Conservation (phyloP, 176 grass and related monocot genomes). For the Panicum miliaceum region DNA sequence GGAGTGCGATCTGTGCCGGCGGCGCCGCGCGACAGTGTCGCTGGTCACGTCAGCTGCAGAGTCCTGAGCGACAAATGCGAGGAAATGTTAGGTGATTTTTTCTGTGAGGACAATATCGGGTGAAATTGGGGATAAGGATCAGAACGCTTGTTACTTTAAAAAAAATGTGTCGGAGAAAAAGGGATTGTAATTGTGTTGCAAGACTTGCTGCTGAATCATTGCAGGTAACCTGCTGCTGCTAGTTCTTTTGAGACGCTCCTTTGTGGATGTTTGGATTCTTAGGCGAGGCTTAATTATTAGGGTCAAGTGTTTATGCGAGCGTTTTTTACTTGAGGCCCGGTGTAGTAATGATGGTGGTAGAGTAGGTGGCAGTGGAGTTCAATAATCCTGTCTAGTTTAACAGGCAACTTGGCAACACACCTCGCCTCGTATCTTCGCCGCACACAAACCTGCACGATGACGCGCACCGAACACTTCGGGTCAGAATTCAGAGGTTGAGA, state of each 20-base stretch:
- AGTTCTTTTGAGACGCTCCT: neutral
- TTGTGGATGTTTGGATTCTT: neutral
- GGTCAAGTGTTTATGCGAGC: neutral
- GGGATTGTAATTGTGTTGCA: neutral
- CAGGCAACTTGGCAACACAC: neutral
- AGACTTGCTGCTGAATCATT: neutral
- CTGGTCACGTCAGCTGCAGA: neutral
- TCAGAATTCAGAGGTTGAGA: too few relatives aligned
- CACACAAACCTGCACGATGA: too few relatives aligned
- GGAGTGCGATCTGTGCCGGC: constrained; percentile 7
- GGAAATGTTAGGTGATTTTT: neutral
- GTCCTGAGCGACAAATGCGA: neutral
- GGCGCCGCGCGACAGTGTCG: neutral
- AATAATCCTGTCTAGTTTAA: neutral
- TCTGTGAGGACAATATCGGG: neutral
- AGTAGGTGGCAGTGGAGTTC: constrained; percentile 2
- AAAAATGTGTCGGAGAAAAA: too few relatives aligned
- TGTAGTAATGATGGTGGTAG: neutral
- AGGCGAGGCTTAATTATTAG: neutral
- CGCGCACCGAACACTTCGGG: too few relatives aligned
- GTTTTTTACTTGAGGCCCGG: neutral
- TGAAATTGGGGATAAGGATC: neutral
- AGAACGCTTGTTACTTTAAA: too few relatives aligned
- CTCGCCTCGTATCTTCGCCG: too few relatives aligned
- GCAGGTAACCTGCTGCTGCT: neutral